A percentile compares a stretch with the other conserved stretches of the same genome.
Conservation (phyloP, 768 basidiomycete species). For the Suillus occidentalis region DNA sequence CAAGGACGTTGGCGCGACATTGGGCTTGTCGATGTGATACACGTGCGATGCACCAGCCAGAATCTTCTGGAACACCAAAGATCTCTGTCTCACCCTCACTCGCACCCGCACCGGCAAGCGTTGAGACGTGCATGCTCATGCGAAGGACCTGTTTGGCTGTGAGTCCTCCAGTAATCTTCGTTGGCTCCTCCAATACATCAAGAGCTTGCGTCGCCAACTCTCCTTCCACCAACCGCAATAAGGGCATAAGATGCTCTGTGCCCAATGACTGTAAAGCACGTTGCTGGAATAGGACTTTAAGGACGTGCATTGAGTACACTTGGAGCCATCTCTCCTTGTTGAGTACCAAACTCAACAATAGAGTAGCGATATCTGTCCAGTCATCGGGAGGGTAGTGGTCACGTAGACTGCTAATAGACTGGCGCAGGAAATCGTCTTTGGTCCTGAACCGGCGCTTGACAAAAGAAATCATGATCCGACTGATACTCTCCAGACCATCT, state of each 20-base stretch:
- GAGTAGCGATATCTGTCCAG: conserved; percentile 80
- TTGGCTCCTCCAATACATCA: conserved; percentile 92
- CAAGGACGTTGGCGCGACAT: conserved; percentile 77
- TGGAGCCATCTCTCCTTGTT: conserved; percentile 83
- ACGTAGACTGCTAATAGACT: conserved; percentile 80
- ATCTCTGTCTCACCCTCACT: conserved; percentile 64
- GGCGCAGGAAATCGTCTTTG: conserved; percentile 90
- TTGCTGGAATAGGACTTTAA: conserved; percentile 87
- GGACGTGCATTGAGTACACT: conserved; percentile 80
- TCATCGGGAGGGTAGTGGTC: conserved; percentile 78
- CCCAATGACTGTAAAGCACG: conserved; percentile 74
- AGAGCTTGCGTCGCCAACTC: conserved; percentile 83
- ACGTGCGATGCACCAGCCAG: conserved; percentile 86
- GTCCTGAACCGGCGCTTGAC: conserved; percentile 86
- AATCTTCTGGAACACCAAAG: conserved; percentile 79
- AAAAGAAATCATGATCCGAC: conserved; percentile 87
- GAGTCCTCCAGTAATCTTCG: conserved; percentile 73
- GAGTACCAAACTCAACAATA: conserved; percentile 83
- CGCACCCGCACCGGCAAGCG: conserved; percentile 46
- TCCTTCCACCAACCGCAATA: conserved; percentile 85
- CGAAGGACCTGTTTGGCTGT: conserved; percentile 84
- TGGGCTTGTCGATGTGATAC: conserved; percentile 56
- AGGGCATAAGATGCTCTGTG: conserved; percentile 87
- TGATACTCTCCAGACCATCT: conserved; percentile 76
- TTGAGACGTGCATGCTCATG: conserved; percentile 80